Evolutionary conservation across 306 rosid genomes (phyloP).

Genomic region (Prunus fruticosa): DNA sequence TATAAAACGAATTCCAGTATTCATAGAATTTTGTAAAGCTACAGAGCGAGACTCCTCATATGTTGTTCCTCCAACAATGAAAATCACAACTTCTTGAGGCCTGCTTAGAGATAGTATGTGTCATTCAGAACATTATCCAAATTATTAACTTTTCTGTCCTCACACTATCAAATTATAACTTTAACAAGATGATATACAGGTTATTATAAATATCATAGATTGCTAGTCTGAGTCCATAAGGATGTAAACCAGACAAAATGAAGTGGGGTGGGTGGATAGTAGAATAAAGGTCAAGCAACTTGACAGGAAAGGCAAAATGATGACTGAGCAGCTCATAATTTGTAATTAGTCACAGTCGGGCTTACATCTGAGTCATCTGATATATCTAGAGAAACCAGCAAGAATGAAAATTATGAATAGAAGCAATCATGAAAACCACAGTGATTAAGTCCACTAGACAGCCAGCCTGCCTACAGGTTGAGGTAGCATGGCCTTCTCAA

Average conservation of each 20-base stretch:
- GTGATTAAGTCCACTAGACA: neutral
- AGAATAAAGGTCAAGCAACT: neutral
- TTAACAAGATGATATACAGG: neutral
- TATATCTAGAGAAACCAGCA: neutral
- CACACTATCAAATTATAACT: neutral
- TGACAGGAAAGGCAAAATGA: neutral
- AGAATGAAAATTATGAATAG: neutral
- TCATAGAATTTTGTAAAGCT: conserved; percentile 75
- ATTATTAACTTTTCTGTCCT: neutral
- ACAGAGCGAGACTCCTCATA: conserved; percentile 89
- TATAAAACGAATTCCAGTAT: conserved; percentile 75
- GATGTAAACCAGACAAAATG: neutral
- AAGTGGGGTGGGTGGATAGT: neutral
- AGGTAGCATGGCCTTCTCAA: neutral
- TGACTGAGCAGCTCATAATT: neutral
- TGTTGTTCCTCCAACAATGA: conserved; percentile 94
- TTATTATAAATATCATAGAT: neutral
- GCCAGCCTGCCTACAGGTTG: neutral
- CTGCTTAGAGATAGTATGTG: conserved; percentile 39
- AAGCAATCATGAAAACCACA: neutral
- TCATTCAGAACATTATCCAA: conserved; percentile 23
- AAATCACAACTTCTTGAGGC: conserved; percentile 89
- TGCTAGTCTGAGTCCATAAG: neutral
- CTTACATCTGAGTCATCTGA: neutral
- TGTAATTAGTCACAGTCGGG: neutral